Conservation (phyloP, 192 early-diverging fungal species). For the Entomortierella beljakovae region DNA sequence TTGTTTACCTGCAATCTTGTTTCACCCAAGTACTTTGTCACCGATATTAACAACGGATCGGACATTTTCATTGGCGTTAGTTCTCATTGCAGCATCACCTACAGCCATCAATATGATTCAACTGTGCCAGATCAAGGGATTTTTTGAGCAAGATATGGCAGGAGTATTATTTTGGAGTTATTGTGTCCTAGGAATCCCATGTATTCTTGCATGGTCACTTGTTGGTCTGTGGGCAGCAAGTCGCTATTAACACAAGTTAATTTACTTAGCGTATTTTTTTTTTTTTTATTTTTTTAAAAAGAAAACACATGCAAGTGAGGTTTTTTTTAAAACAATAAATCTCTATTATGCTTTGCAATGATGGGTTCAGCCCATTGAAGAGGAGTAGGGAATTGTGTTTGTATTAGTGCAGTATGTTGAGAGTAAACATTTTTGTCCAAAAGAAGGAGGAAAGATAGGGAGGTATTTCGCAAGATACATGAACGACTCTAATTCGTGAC, state of each 20-base stretch:
- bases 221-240: slow-evolving; percentile 31
- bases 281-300: neutral
- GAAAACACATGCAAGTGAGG: too few species aligned
- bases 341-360: too few species aligned
- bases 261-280: neutral
- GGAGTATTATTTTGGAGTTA: slow-evolving; percentile 78
- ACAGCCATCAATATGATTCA: slow-evolving; percentile 81
- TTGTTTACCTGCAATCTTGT: slow-evolving; percentile 54
- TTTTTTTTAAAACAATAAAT: too few species aligned
- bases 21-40: slow-evolving; percentile 16
- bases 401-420: too few species aligned
- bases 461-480: too few species aligned
- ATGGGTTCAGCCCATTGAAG: too few species aligned
- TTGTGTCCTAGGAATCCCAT: slow-evolving; percentile 56
- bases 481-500: too few species aligned
- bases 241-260: neutral
- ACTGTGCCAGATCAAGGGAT: slow-evolving; percentile 74
- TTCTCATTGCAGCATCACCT: slow-evolving; percentile 70
- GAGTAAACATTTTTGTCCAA: too few species aligned
- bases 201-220: slow-evolving; percentile 35
- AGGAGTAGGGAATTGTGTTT: too few species aligned
- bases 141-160: slow-evolving; percentile 76
- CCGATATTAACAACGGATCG: slow-evolving; percentile 68
- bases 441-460: too few species aligned
- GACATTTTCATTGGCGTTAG: slow-evolving; percentile 68